Percentiles rank a stretch among this genome's conserved stretches.
These are phyloP conservation scores for Chrysoporthe deuterocubensis DNA, from an alignment of 2,329 filamentous ascomycete genomes.

Conservation along the genomic window DNA sequence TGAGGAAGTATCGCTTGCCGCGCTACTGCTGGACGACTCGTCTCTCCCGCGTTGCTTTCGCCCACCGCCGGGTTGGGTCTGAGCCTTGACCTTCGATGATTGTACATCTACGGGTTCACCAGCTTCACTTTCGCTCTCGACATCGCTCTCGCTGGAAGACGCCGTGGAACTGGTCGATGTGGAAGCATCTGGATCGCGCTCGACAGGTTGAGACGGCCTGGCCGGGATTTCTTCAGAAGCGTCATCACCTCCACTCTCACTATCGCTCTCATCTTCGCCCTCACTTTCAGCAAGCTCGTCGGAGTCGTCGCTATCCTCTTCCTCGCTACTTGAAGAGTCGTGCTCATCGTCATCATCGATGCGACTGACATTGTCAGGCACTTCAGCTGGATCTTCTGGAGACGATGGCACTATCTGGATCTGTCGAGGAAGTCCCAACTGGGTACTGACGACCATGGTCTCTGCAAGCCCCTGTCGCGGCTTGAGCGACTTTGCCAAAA, in stretches of 20 bases:
- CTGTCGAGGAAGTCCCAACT: conserved; percentile 26
- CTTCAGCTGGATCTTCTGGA: conserved; percentile 12
- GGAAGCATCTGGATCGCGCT: conserved; percentile 21
- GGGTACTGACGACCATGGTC: conserved; percentile 28
- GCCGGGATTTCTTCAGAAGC: conserved; percentile 32
- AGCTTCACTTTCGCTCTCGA: not conserved
- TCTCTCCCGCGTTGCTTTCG: not conserved
- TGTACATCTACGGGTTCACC: not conserved
- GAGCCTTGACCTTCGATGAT: not conserved
- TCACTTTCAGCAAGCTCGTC: conserved; percentile 27
- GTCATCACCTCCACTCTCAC: conserved; percentile 33
- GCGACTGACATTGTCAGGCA: conserved; percentile 22
- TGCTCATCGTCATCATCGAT: conserved; percentile 19
- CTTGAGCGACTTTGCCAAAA: conserved; percentile 39
- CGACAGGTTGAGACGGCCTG: not conserved
- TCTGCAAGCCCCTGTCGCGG: conserved; percentile 33
- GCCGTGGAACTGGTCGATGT: conserved; percentile 10
- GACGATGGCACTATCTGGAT: conserved; percentile 30
- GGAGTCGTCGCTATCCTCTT: conserved; percentile 22
- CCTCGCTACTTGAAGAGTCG: conserved; percentile 20
- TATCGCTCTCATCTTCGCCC: conserved; percentile 23
- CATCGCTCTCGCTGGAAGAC: conserved; percentile 4
- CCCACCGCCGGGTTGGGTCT: not conserved
- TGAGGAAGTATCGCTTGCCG: conserved; percentile 12
- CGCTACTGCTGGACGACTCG: conserved; percentile 6